Base-by-base conservation (phyloP, 345 rosid genomes). In the Pugionium cornutum region DNA sequence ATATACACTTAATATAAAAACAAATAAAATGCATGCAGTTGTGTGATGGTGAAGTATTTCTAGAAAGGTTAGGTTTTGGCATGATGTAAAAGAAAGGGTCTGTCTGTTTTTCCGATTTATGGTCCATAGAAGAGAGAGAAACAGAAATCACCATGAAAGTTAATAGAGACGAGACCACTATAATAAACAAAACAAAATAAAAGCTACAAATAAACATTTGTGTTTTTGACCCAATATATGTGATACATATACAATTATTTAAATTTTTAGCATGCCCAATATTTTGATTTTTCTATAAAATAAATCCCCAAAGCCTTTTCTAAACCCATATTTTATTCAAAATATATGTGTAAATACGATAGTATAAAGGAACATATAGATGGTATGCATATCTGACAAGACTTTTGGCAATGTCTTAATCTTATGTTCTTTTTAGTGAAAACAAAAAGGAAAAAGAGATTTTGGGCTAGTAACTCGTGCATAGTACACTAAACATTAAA, bases 11-110 rank as follows among this genome's bases (percentile, higher is more conserved):
- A 18, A 18, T 18, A 18, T 18, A 18, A 18, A 18, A 18, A 18
- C 18, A 18, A 70, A 5, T 2, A 64, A 72, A 72, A 54, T 67
- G 63, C 69, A 74, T 67, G 77, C 73, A 74, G 54, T 62, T 54
- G 69, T 61, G 73, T 74, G 73, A 61, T 67, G 46, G 68, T 47
- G 65, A 67, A 62, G 58, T 75, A 41, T 86, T 73, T 77, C 90
- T 67, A 33, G 44, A 81, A 76, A 53, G 74, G 82, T 69, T 75
- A 70, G 75, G 75, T 81, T 78, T 81, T 78, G 86, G 84, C 83
- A 74, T 77, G 74, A 77, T 52, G 57, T 58, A 28, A 67, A 76
- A 60, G 83, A 87, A 89, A 86, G 77, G 47, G 63, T 28, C 51
- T 78, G 80, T 80, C 84, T 66, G 79, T 67, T 80, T 62, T 77